Conservation (phyloP, 2,329 filamentous ascomycete species). For the Colletotrichum sp. region DNA sequence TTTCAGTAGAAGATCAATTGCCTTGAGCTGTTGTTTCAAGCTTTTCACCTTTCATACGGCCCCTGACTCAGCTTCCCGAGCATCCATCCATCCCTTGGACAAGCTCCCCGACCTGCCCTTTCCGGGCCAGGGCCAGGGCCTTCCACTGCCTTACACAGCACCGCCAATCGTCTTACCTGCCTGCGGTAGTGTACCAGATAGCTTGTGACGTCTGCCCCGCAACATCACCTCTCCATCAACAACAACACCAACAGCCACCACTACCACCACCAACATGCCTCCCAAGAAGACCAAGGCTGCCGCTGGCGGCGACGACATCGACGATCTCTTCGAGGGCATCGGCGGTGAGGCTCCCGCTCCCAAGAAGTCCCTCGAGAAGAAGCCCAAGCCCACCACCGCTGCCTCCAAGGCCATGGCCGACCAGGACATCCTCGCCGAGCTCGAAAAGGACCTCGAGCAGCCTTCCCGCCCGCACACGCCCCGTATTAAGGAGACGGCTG, state of each 20-base stretch:
- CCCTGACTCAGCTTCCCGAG: slow-evolving; percentile 15
- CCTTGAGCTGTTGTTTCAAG: background rate
- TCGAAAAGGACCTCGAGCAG: slow-evolving; percentile 69
- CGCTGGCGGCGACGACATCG: slow-evolving; percentile 66
- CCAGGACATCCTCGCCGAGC: slow-evolving; percentile 84
- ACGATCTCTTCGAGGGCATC: slow-evolving; percentile 70
- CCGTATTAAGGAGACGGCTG: slow-evolving; percentile 62
- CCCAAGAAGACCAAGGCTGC: slow-evolving; percentile 64
- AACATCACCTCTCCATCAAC: background rate
- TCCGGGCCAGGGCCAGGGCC: background rate
- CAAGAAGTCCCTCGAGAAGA: slow-evolving; percentile 52
- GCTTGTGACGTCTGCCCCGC: slow-evolving; percentile 18
- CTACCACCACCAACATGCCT: slow-evolving; percentile 49
- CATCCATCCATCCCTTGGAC: background rate
- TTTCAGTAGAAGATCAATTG: background rate
- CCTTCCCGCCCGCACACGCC: slow-evolving; percentile 85
- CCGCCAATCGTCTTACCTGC: background rate
- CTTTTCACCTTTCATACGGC: background rate
- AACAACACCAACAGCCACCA: background rate
- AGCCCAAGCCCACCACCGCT: slow-evolving; percentile 52
- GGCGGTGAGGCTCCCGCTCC: slow-evolving; percentile 54
- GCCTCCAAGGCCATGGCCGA: slow-evolving; percentile 55
- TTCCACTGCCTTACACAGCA: background rate
- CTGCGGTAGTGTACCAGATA: background rate
- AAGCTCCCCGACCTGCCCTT: background rate